Base-by-base conservation (phyloP, 345 rosid species). In the Draba incana region DNA sequence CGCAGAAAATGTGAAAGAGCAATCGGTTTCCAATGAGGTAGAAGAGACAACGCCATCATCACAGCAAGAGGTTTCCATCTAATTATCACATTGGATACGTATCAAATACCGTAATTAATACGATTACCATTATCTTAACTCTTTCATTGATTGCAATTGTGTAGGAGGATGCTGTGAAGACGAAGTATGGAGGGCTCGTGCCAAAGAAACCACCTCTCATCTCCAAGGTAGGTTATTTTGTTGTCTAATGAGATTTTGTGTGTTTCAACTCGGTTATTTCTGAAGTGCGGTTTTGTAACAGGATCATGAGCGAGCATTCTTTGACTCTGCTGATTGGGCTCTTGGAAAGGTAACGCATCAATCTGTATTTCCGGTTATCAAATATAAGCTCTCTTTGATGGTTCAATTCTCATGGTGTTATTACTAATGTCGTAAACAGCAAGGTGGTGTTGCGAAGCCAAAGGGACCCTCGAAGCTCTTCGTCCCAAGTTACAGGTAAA, bases 271-370 rank as follows among this genome's bases (percentile, higher is more conserved):
- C 13, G 7, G 3, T 53, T 44, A 56, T 44, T 64, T 49, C 46
- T 65, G 52, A 72, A 24, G 5, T 72, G 45, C 1, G 47, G 46
- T 57, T 65, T 49, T 39, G 0, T 72, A 31, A 45, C 75, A 94
- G 99, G 99, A 94, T 75, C 97, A 89, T 44, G 99, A 92, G 68
- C 85, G 99, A 61, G 98, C 99, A 9, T 95, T 85, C 81, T 95
- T 95, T 71, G 99, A 91, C 72, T 94, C 99, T 48, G 99, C 99
- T 79, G 99, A 94, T 71, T 94, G 99, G 99, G 99, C 99, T 43
- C 91, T 94, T 81, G 99, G 99, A 78, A 94, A 94, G 98, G 99
- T 93, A 78, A 54, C 49, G 24, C 35, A 13, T 39, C 10, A 56
- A 24, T 13, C 41, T 73, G 27, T 64, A 27, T 5, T 2, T 63